Conservation (phyloP, 2,329 filamentous ascomycete species). For the Cadophora sp. region DNA sequence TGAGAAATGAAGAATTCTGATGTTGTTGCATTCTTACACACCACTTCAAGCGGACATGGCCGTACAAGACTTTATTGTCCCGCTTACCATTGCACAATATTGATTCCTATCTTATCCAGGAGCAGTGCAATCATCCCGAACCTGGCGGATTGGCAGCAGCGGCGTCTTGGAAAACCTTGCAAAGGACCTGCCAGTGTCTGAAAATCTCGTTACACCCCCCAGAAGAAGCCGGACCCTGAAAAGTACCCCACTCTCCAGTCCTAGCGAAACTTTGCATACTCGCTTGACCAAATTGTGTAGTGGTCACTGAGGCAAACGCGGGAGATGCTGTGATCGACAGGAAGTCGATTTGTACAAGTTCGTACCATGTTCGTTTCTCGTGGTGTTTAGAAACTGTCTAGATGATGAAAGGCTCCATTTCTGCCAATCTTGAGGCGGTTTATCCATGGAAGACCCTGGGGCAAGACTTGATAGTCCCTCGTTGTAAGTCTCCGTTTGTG, state of each 20-base stretch:
- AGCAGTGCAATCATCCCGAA: neutral
- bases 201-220: constrained; percentile 8
- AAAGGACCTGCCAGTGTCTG: constrained; percentile 14
- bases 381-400: constrained; percentile 13
- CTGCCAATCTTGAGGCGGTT: constrained; percentile 11
- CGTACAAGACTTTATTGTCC: neutral
- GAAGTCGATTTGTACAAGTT: constrained; percentile 9
- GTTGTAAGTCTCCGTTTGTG: constrained; percentile 25
- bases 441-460: constrained; percentile 31
- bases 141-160: neutral
- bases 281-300: neutral
- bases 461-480: constrained; percentile 14
- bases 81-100: neutral
- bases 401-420: constrained; percentile 18
- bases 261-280: constrained; percentile 15
- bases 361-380: constrained; percentile 7
- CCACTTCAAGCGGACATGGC: neutral
- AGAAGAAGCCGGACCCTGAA: constrained; percentile 12
- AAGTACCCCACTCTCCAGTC: constrained; percentile 14
- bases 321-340: constrained; percentile 6
- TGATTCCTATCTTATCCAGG: neutral
- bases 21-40: neutral
- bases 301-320: constrained; percentile 13
- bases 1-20: neutral
- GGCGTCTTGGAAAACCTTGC: constrained; percentile 13